phyloP scores from a whole-genome alignment of 1,284 basidiomycete species.

The Phylloboletellus chloephorus region DNA sequence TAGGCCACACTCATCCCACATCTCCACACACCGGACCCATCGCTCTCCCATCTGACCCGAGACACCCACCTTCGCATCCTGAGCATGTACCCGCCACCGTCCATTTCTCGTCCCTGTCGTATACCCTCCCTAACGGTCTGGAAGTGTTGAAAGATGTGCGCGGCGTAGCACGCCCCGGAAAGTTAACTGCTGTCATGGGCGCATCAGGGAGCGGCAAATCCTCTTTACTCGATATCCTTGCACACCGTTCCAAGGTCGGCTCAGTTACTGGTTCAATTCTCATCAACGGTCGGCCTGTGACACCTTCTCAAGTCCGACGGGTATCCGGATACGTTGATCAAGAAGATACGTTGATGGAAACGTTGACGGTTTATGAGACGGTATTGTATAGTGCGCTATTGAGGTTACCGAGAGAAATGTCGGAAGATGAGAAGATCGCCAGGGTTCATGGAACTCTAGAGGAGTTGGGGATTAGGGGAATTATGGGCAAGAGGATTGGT shows the following conservation, averaged over 20 bases:
- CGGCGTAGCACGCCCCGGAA: conserved; percentile 80
- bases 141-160: conserved; percentile 76
- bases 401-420: conserved; percentile 91
- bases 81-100: conserved; percentile 92
- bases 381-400: conserved; percentile 90
- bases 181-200: conserved; percentile 93
- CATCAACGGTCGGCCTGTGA: conserved; percentile 82
- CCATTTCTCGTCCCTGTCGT: conserved; percentile 83
- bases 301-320: conserved; percentile 72
- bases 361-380: conserved; percentile 96
- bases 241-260: conserved; percentile 84
- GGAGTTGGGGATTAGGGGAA: conserved; percentile 88
- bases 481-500: conserved; percentile 88
- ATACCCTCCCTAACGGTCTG: conserved; percentile 61
- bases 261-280: conserved; percentile 69
- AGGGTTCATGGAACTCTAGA: conserved; percentile 94
- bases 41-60: conserved; percentile 40
- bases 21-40: conserved; percentile 64
- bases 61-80: conserved; percentile 31
- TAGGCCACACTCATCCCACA: conserved; percentile 56
- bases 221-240: conserved; percentile 93
- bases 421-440: conserved; percentile 87
- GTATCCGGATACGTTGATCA: conserved; percentile 96
- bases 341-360: conserved; percentile 95
- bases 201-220: conserved; percentile 97